Evolutionary conservation across 2,329 filamentous ascomycete genomes (phyloP).

Genomic region (Meredithiella fracta): DNA sequence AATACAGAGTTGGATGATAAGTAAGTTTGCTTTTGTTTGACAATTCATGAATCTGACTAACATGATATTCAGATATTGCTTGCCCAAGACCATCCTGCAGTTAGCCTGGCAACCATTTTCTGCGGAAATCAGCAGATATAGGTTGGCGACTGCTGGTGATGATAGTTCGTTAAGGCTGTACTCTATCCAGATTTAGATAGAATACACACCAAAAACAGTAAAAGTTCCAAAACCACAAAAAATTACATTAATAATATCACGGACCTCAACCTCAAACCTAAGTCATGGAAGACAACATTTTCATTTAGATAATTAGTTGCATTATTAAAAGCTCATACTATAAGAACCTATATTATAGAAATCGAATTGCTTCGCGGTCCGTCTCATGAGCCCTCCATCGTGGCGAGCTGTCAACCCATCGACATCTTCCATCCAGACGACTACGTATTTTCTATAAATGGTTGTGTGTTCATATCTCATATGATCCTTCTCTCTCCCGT

Average conservation of each 20-base stretch:
- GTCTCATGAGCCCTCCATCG: neutral
- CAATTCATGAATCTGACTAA: neutral
- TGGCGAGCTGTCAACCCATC: neutral
- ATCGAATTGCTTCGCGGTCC: neutral
- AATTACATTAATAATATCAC: neutral
- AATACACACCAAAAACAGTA: constrained; percentile 12
- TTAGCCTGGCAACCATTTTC: constrained; percentile 48
- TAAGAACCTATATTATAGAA: neutral
- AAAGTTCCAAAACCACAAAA: neutral
- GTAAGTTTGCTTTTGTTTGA: constrained; percentile 6
- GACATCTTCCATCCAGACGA: neutral
- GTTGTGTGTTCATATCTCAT: constrained; percentile 1
- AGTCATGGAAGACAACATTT: too few relatives aligned
- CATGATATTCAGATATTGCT: constrained; percentile 27
- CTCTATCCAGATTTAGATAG: constrained; percentile 21
- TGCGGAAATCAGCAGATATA: constrained; percentile 18
- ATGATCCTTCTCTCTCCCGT: neutral
- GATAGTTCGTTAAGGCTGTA: constrained; percentile 46
- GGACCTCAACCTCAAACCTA: neutral
- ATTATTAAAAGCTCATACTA: constrained; percentile 6
- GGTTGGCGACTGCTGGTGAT: constrained; percentile 41
- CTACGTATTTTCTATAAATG: neutral
- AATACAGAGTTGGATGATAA: constrained; percentile 5
- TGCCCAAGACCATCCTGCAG: constrained; percentile 50
- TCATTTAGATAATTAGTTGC: constrained; percentile 5